Conservation (phyloP, 75 land plant species). For the Cryptomeria japonica region DNA sequence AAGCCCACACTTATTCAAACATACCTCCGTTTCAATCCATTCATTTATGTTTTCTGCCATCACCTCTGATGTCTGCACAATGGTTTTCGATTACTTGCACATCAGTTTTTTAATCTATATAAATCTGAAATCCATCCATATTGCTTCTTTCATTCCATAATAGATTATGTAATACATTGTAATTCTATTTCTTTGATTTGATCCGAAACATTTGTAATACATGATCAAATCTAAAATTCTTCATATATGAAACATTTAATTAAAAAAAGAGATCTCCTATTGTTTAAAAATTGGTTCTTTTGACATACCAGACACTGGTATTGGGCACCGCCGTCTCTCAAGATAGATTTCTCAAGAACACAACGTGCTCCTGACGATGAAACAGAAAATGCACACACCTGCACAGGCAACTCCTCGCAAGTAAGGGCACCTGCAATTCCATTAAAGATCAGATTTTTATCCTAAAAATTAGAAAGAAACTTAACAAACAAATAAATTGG, state of each 20-base stretch:
- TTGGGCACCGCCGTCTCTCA: constrained; percentile 20
- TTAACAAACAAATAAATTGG: neutral
- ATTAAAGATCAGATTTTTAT: neutral
- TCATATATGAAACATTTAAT: neutral
- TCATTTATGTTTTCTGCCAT: constrained; percentile 37
- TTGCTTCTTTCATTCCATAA: too few relatives aligned
- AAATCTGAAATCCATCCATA: neutral
- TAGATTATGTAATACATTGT: too few relatives aligned
- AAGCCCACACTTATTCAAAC: constrained; percentile 59
- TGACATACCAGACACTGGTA: constrained; percentile 29
- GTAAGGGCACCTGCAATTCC: neutral
- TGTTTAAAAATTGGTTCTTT: neutral
- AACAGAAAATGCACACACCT: constrained; percentile 61
- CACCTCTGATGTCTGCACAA: constrained; percentile 48
- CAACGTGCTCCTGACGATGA: constrained; percentile 55
- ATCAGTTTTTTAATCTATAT: neutral
- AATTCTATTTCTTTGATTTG: too few relatives aligned
- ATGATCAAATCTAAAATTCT: too few relatives aligned
- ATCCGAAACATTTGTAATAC: too few relatives aligned
- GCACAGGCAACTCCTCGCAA: constrained; percentile 48
- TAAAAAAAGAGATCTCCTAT: too few relatives aligned
- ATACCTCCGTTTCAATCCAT: constrained; percentile 63
- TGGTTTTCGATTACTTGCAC: neutral
- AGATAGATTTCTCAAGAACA: constrained; percentile 40
- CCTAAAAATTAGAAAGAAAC: neutral